Conservation (phyloP, 192 early-diverging fungal species). For the Umbelopsis sp. region DNA sequence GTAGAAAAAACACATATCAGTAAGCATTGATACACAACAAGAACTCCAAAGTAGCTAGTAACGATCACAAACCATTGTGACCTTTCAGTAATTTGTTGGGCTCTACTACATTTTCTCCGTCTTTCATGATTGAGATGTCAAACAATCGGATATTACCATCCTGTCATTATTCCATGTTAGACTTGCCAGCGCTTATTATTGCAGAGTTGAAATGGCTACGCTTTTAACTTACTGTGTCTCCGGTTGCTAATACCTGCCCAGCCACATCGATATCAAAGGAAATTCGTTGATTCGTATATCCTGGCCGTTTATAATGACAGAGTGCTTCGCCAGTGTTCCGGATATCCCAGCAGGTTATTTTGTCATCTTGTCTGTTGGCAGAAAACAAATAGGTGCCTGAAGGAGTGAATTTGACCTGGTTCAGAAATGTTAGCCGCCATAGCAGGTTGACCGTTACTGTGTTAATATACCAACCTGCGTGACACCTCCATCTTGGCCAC, state of each 20-base stretch:
- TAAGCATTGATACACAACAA: background rate
- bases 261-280: conserved; percentile 66
- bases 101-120: conserved; percentile 12
- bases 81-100: background rate
- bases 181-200: background rate
- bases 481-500: conserved; percentile 50
- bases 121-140: conserved; percentile 21
- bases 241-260: conserved; percentile 62
- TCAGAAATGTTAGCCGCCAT: background rate
- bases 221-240: conserved; percentile 49
- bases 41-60: background rate
- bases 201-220: background rate
- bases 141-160: conserved; percentile 44
- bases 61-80: conserved; percentile 23
- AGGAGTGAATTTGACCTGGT: conserved; percentile 66
- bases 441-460: too few species aligned
- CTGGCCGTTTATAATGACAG: conserved; percentile 47
- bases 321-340: conserved; percentile 70
- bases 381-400: conserved; percentile 68
- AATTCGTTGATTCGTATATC: conserved; percentile 73
- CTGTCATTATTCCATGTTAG: too few species aligned
- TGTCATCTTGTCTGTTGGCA: conserved; percentile 59
- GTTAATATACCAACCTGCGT: conserved; percentile 37
- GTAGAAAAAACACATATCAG: background rate
- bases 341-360: conserved; percentile 79